Evolutionary conservation across 129 eudicot genomes (phyloP), one percentile per base, ranked within the genome.

Genomic region (Saussurea involucrata): DNA sequence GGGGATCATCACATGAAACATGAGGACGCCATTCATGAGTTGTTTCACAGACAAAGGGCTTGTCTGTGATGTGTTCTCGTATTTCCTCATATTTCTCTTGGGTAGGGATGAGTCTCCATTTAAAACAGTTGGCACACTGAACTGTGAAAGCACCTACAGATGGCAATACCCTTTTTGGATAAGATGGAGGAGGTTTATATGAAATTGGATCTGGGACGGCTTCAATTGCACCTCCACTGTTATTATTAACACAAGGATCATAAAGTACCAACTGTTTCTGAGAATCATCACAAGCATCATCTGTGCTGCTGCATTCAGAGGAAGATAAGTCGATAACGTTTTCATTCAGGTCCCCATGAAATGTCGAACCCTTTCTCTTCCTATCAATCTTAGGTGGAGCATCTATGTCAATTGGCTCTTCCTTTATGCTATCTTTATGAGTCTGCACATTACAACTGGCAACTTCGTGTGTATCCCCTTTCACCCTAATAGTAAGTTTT

Each of bases 51-150:
- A 82, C 71, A 77, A 95, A 92, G 34, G 92, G 99, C 11, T 69
- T 77, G 24, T 92, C 87, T n/a, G 83, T 69, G 67, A 95, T 92
- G 83, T 86, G 88, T 65, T 88, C 93, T 13, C 95, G 73, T 71
- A 92, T 92, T 80, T 90, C 96, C 72, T 90, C 95, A 46, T 95
- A 95, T 80, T 87, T 95, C 80, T 86, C 89, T 66, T 86, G 86
- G 27, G 85, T 86, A 7, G 99, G 96, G 24, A 92, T 83, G 24
- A 95, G 80, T 84, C 99, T 90, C 99, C 97, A 92, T 73, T 95
- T 88, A 25, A 90, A 92, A 74, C 97, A 95, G 66, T 66, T 76
- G 10, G 96, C 89, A 73, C 99, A 95, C 32, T 95, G 99, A 42
- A 85, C 96, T 2, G 97, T 90, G 66, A 85, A 95, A 28, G 96